Conservation (phyloP, 805 yeast genomes). For the Blastobotrys chiropterorum region DNA sequence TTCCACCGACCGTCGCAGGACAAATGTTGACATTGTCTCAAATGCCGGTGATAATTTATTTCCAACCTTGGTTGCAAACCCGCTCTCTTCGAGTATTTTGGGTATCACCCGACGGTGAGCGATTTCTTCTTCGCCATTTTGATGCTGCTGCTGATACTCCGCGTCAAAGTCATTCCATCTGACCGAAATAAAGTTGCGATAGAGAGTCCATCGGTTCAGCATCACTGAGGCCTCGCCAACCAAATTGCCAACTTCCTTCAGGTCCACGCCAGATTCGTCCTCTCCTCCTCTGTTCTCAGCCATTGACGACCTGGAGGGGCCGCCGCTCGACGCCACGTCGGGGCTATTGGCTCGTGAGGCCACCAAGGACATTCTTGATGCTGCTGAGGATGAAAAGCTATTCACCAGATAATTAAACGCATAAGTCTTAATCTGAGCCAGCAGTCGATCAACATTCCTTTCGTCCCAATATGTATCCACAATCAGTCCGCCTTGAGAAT, state of each 20-base stretch:
- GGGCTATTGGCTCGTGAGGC: constrained; percentile 19
- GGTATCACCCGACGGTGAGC: constrained; percentile 34
- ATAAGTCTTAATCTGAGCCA: constrained; percentile 53
- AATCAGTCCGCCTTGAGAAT: constrained; percentile 85
- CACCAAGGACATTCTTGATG: constrained; percentile 15
- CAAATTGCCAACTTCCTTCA: constrained; percentile 61
- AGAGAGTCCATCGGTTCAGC: constrained; percentile 68
- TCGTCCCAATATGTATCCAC: constrained; percentile 80
- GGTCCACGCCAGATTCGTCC: constrained; percentile 33
- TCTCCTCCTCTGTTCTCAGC: constrained; percentile 15
- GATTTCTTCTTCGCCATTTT: constrained; percentile 1
- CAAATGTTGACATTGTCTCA: constrained; percentile 57
- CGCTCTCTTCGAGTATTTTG: constrained; percentile 45
- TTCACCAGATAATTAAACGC: constrained; percentile 42
- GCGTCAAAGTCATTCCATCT: constrained; percentile 46
- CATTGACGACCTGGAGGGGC: constrained; percentile 1
- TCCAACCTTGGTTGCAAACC: constrained; percentile 50
- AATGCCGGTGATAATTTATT: constrained; percentile 53
- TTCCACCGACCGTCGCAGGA: constrained; percentile 70
- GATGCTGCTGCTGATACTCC: background rate
- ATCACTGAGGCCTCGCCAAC: constrained; percentile 68
- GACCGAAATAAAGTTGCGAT: constrained; percentile 58
- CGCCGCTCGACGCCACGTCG: background rate
- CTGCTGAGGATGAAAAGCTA: constrained; percentile 22
- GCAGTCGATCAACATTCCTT: constrained; percentile 48